These are phyloP conservation scores for Mucor mucedo DNA, from an alignment of 371 early-diverging fungal genomes.

Conservation along the genomic window DNA sequence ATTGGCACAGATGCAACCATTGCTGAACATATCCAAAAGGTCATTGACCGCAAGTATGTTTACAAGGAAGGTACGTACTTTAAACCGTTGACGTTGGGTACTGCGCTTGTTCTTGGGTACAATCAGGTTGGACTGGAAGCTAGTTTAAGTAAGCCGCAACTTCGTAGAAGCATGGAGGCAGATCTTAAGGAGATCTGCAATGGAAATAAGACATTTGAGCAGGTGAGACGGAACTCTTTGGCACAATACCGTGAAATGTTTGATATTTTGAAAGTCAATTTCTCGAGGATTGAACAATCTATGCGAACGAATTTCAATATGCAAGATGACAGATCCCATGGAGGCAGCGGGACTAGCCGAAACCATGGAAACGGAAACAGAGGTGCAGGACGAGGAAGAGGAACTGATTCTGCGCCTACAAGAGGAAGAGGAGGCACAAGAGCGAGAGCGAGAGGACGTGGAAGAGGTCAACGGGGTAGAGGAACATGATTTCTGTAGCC, in stretches of 20 bases:
- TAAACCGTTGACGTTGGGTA: conserved; percentile 90
- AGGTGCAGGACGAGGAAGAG: not conserved
- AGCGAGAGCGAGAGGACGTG: not conserved
- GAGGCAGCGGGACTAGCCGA: not conserved
- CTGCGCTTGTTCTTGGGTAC: conserved; percentile 93
- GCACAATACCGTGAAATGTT: not conserved
- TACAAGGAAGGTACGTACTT: conserved; percentile 73
- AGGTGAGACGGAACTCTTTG: not conserved
- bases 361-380: not conserved
- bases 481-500: not conserved
- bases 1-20: conserved; percentile 99
- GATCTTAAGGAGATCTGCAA: conserved; percentile 73
- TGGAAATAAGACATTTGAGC: conserved; percentile 36
- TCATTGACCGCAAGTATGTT: conserved; percentile 91
- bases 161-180: conserved; percentile 80
- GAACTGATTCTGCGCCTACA: not conserved
- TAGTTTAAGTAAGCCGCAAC: conserved; percentile 84
- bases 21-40: conserved; percentile 98
- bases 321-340: not conserved
- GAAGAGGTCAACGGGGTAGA: not conserved
- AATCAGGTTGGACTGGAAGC: conserved; percentile 84
- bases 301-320: not conserved
- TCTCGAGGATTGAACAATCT: not conserved
- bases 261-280: not conserved
- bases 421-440: not conserved